These are phyloP conservation scores for Kwoniella bestiolae DNA, from an alignment of 768 basidiomycete species.

Conservation along the genomic window DNA sequence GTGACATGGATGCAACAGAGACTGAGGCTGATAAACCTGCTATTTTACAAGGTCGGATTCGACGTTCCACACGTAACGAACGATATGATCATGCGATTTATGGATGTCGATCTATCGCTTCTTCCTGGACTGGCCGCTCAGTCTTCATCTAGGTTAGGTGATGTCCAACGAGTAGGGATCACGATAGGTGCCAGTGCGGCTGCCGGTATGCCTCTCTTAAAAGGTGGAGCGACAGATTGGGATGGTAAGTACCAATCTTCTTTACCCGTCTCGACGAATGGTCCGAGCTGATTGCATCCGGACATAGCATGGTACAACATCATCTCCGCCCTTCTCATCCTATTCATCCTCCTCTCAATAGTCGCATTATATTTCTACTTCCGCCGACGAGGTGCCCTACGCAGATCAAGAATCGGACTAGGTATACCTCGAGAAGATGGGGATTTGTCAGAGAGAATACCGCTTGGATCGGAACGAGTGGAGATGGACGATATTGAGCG, in stretches of 20 bases:
- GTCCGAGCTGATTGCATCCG: no score
- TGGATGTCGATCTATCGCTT: conserved; percentile 83
- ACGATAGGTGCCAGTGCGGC: conserved; percentile 59
- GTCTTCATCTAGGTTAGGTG: conserved; percentile 80
- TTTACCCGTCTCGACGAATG: no score
- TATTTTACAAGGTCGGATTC: conserved; percentile 53
- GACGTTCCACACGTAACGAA: conserved; percentile 86
- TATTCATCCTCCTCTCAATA: conserved; percentile 70
- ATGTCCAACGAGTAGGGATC: conserved; percentile 69
- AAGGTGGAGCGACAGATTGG: conserved; percentile 74
- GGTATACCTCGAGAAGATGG: conserved; percentile 28
- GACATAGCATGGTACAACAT: conserved; percentile 95
- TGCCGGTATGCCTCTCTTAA: conserved; percentile 69
- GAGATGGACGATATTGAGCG: conserved; percentile 76
- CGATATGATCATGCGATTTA: conserved; percentile 98
- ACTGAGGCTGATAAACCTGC: background rate
- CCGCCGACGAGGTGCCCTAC: conserved; percentile 62
- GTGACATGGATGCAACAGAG: background rate
- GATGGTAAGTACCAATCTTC: conserved; percentile 81
- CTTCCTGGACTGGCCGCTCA: conserved; percentile 78
- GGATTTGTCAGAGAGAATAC: conserved; percentile 48
- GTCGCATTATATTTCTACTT: conserved; percentile 82
- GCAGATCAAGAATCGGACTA: conserved; percentile 44
- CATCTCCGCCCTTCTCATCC: conserved; percentile 81
- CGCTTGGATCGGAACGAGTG: conserved; percentile 58